Evolutionary conservation across 306 rosid genomes (phyloP), one percentile per base, ranked within the genome.

Genomic region (Trifolium fragiferum): DNA sequence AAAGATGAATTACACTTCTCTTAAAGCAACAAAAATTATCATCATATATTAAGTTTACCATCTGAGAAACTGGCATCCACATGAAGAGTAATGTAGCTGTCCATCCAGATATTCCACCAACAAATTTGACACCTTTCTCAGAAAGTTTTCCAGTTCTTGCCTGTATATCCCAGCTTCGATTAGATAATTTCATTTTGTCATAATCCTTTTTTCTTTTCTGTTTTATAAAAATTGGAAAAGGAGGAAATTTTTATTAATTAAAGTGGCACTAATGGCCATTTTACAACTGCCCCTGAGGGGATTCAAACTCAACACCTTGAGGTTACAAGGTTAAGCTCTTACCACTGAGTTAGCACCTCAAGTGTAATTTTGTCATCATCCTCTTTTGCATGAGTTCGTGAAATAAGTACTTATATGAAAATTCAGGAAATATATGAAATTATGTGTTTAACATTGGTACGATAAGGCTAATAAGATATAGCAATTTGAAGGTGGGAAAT

Each of bases 31-130:
- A 62, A 43, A 72, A 68, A 63, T 61, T 8, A 65, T 72, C 46
- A 25, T 20, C 46, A 35, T 10, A 50, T n/a, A 50, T 25, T 49
- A 23, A 21, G 44, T 53, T 76, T 88, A 91, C 98, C 97, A 94
- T 65, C 85, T 91, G 98, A 7, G 98, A 87, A 77, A 94, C 88
- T 0, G 98, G 98, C 97, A 91, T 94, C 98, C 97, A 94, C 98
- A 94, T 94, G 85, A 94, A 94, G 77, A 94, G 98, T 55, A 94
- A 80, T 2, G 98, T 94, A 66, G 98, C 98, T 7, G 95, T 91
- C 98, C 97, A 94, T 71, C 96, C 98, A 51, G 97, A 94, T 77
- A 94, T 82, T 64, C 88, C 90, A 75, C 97, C 96, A 68, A 94
- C 97, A 83, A 94, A 86, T 83, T 86, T 82, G 74, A 74, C 82